A percentile compares a stretch with the other conserved stretches of the same genome.
These are phyloP conservation scores for Saccharomyces eubayanus DNA, from an alignment of 805 yeast genomes.

Conservation along the genomic window DNA sequence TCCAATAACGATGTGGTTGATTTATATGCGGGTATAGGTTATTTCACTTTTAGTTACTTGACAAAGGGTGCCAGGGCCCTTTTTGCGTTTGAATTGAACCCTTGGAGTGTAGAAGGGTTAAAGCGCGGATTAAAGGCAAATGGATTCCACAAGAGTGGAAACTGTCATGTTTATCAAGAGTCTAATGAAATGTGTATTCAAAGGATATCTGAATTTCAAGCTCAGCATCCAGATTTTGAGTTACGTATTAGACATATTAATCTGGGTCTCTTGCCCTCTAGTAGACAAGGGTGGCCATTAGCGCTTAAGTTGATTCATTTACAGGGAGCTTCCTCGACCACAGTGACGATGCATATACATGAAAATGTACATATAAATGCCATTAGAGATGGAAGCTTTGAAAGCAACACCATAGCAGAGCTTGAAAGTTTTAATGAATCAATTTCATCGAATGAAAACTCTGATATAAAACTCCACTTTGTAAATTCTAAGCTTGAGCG, in stretches of 20 bases:
- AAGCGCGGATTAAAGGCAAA: constrained; percentile 45
- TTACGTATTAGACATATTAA: constrained; percentile 48
- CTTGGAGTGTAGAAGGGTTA: constrained; percentile 76
- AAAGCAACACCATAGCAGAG: background rate
- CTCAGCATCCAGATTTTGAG: constrained; percentile 20
- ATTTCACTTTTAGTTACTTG: constrained; percentile 65
- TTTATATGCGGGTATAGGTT: constrained; percentile 79
- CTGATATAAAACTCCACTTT: background rate
- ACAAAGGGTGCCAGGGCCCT: constrained; percentile 43
- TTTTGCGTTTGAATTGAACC: constrained; percentile 76
- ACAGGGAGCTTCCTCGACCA: constrained; percentile 6
- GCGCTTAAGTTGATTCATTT: constrained; percentile 25
- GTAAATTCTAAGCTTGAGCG: constrained; percentile 35
- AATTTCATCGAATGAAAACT: background rate
- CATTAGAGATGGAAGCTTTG: constrained; percentile 25
- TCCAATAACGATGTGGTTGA: constrained; percentile 47
- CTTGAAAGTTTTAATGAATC: background rate
- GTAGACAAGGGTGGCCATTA: constrained; percentile 51
- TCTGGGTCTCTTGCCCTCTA: constrained; percentile 70
- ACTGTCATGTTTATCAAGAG: constrained; percentile 47
- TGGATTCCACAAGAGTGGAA: constrained; percentile 24
- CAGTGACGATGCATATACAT: constrained; percentile 53
- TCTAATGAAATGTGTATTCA: constrained; percentile 45
- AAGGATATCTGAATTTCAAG: constrained; percentile 31
- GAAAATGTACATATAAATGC: constrained; percentile 53